Evolutionary conservation across 306 rosid species (phyloP), one percentile per base, ranked within the genome.

Genomic region (Mimosa bimucronata): DNA sequence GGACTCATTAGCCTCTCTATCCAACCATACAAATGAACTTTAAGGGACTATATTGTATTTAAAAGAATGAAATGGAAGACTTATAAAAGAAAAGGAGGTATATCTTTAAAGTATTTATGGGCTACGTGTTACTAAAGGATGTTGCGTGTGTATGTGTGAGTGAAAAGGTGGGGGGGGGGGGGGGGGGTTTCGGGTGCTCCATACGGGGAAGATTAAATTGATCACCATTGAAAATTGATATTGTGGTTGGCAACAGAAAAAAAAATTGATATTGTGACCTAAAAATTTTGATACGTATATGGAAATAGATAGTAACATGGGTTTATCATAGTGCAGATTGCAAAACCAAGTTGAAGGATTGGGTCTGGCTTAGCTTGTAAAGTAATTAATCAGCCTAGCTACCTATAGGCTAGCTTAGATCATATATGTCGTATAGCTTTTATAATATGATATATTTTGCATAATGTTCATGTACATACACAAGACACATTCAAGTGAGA

Each of bases 401-500:
- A 34, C 5, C 38, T 34, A 34, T 34, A 34, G 5, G 2, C 38
- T 34, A n/a, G n/a, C n/a, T n/a, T n/a, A 34, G 65, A 25, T 58
- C 16, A 9, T 55, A 2, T 21, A 10, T 1, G 13, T 34, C 5
- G 21, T 7, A 3, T 53, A 19, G 25, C 58, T 19, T 52, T 52
- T 6, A 46, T n/a, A n/a, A n/a, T n/a, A n/a, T n/a, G n/a, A n/a
- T 46, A 46, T 5, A 55, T 40, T 80, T 73, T 73, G 53, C 67
- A 65, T 64, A 80, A 19, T 40, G 64, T 71, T 58, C 29, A 52
- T 34, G 53, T 52, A 61, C 55, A 74, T n/a, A 53, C 61, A 29
- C 25, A n/a, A 6, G 60, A 53, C 25, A 53, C 15, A 77, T 23
- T 62, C 44, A 68, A 62, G 44, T 44, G 19, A 46, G 76, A 48